Conservation (phyloP, 1,139 yeast genomes). For the Arxiozyma telluris region DNA sequence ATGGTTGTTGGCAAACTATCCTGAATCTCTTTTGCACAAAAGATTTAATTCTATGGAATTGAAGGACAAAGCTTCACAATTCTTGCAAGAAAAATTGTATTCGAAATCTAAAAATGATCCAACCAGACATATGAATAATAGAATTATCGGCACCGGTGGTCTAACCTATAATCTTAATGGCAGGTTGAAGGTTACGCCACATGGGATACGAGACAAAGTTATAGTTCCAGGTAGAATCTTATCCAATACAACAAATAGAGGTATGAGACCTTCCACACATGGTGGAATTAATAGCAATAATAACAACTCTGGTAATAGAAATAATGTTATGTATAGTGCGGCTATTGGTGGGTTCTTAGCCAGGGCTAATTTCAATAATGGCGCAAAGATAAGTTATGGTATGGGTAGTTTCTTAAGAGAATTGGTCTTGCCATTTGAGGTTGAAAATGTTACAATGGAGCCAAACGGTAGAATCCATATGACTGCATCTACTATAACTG, state of each 20-base stretch:
- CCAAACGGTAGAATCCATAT: constrained; percentile 23
- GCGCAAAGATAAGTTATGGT: constrained; percentile 19
- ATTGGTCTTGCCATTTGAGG: constrained; percentile 22
- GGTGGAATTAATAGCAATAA: constrained; percentile 3
- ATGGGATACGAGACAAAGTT: constrained; percentile 53
- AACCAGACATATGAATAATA: constrained; percentile 8
- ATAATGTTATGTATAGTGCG: constrained; percentile 36
- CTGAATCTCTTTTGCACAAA: constrained; percentile 30
- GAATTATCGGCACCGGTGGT: constrained; percentile 62
- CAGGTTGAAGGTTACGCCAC: constrained; percentile 62
- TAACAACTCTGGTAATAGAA: constrained; percentile 6
- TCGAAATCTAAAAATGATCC: constrained; percentile 9
- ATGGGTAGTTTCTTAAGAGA: constrained; percentile 28
- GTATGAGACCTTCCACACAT: background rate
- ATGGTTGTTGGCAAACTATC: constrained; percentile 35
- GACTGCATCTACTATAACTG: constrained; percentile 17
- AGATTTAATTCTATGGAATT: constrained; percentile 30
- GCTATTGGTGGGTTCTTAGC: constrained; percentile 74
- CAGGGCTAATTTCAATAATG: constrained; percentile 24
- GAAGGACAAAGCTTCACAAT: constrained; percentile 33
- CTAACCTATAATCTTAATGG: constrained; percentile 65
- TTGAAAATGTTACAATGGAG: constrained; percentile 22
- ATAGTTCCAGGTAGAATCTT: constrained; percentile 67
- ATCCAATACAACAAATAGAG: constrained; percentile 25
- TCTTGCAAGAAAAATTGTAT: constrained; percentile 24